phyloP scores from a whole-genome alignment of 1,284 basidiomycete species.

The Puccinia polysora region DNA sequence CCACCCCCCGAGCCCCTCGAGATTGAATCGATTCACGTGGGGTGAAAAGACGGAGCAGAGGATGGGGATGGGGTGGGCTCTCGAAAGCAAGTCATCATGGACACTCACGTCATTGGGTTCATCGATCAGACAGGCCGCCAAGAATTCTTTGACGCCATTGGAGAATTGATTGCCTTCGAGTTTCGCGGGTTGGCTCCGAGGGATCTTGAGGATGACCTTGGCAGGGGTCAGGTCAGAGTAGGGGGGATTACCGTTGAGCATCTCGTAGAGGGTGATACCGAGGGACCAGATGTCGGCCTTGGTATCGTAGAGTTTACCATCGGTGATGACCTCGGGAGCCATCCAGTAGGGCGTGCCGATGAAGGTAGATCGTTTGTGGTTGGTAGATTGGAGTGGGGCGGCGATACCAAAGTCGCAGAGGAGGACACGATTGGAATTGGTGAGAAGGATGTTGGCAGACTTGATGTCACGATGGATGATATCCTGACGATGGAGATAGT shows the following conservation, averaged over 20 bases:
- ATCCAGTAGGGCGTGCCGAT: conserved; percentile 98
- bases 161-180: conserved; percentile 72
- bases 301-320: conserved; percentile 79
- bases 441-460: conserved; percentile 89
- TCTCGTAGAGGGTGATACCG: conserved; percentile 90
- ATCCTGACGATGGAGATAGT: conserved; percentile 83
- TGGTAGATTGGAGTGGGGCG: conserved; percentile 76
- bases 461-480: conserved; percentile 97
- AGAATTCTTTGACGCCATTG: conserved; percentile 82
- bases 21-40: no score
- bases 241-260: conserved; percentile 88
- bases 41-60: not conserved
- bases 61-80: not conserved
- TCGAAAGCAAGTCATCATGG: not conserved
- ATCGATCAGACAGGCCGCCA: conserved; percentile 77
- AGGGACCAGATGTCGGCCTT: conserved; percentile 96
- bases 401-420: conserved; percentile 97
- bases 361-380: conserved; percentile 86
- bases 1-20: no score
- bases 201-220: conserved; percentile 85
- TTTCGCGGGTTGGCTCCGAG: conserved; percentile 76
- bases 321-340: conserved; percentile 92
- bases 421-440: conserved; percentile 78
- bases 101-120: conserved; percentile 68
- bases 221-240: conserved; percentile 68